Evolutionary conservation across 495 filamentous ascomycete genomes (phyloP).

Genomic region (Recurvomyces mirabilis): DNA sequence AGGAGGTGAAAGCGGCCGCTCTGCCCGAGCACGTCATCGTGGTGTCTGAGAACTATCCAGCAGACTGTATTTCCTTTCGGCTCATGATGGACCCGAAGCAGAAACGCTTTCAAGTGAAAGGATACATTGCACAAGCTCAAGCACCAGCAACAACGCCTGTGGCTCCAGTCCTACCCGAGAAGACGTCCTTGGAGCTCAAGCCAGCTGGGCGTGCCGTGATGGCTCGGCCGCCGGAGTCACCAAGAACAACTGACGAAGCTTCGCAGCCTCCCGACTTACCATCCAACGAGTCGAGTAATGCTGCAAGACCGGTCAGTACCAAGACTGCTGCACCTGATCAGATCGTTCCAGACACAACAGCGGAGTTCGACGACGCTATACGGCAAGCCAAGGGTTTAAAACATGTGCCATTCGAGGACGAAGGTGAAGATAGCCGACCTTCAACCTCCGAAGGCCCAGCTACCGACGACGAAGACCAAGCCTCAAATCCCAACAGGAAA

Average conservation of each 20-base stretch:
- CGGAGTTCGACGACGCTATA: constrained; percentile 49
- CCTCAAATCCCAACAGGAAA: background rate
- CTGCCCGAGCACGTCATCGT: constrained; percentile 44
- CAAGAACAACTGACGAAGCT: constrained; percentile 8
- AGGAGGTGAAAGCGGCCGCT: constrained; percentile 40
- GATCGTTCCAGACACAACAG: constrained; percentile 24
- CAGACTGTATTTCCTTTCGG: constrained; percentile 61
- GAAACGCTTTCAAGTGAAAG: constrained; percentile 38
- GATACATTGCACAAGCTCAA: background rate
- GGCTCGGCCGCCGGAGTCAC: constrained; percentile 18
- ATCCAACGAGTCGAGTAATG: background rate
- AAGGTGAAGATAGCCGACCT: constrained; percentile 20
- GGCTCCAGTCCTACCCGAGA: constrained; percentile 6
- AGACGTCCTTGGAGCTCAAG: constrained; percentile 23
- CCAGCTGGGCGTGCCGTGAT: constrained; percentile 11
- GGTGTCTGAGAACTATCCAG: constrained; percentile 68
- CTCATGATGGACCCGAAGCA: constrained; percentile 49
- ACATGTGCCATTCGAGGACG: constrained; percentile 35
- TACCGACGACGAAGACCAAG: constrained; percentile 17
- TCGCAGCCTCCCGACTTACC: background rate
- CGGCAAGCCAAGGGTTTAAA: constrained; percentile 42
- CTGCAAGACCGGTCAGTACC: background rate
- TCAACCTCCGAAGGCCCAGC: constrained; percentile 15
- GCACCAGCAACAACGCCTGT: background rate
- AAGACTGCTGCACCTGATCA: too few species aligned